These are phyloP conservation scores for Coriolopsis trogii DNA, from an alignment of 1,284 basidiomycete genomes.

Conservation along the genomic window DNA sequence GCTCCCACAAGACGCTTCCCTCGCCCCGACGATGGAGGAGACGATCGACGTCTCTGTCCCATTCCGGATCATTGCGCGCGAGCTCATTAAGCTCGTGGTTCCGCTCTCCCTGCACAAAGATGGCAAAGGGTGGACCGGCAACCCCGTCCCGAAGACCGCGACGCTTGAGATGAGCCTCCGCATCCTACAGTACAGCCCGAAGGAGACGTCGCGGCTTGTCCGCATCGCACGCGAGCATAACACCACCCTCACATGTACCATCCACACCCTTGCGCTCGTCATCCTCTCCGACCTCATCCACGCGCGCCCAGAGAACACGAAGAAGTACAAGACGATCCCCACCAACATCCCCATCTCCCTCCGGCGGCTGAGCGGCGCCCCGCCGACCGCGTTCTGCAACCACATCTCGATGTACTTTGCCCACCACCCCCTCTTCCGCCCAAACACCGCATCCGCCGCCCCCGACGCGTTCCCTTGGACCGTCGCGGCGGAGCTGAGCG, in stretches of 20 bases:
- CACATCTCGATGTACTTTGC: slow-evolving; percentile 32
- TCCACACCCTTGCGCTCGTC: slow-evolving; percentile 34
- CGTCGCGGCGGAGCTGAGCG: slow-evolving; percentile 18
- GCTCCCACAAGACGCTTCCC: slow-evolving; percentile 21
- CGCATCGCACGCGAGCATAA: slow-evolving; percentile 34
- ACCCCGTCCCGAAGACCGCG: slow-evolving; percentile 23
- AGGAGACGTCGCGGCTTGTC: slow-evolving; percentile 29
- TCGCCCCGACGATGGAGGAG: slow-evolving; percentile 37
- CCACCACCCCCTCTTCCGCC: slow-evolving; percentile 26
- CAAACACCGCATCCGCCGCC: background rate
- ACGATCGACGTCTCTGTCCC: slow-evolving; percentile 36
- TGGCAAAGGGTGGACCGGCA: slow-evolving; percentile 40
- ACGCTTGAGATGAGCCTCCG: slow-evolving; percentile 24
- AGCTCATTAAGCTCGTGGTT: slow-evolving; percentile 29
- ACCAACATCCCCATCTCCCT: slow-evolving; percentile 40
- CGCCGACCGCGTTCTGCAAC: slow-evolving; percentile 38
- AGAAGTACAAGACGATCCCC: slow-evolving; percentile 22
- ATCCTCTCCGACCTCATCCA: slow-evolving; percentile 36
- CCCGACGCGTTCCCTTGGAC: slow-evolving; percentile 28
- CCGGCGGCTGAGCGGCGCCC: slow-evolving; percentile 33
- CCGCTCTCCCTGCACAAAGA: slow-evolving; percentile 33
- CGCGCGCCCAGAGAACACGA: slow-evolving; percentile 20
- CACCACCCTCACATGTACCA: slow-evolving; percentile 39
- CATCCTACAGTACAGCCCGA: slow-evolving; percentile 32
- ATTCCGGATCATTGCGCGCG: slow-evolving; percentile 27